Evolutionary conservation across 2,329 filamentous ascomycete genomes (phyloP).

Genomic region (Neoscytalidium dimidiatum): DNA sequence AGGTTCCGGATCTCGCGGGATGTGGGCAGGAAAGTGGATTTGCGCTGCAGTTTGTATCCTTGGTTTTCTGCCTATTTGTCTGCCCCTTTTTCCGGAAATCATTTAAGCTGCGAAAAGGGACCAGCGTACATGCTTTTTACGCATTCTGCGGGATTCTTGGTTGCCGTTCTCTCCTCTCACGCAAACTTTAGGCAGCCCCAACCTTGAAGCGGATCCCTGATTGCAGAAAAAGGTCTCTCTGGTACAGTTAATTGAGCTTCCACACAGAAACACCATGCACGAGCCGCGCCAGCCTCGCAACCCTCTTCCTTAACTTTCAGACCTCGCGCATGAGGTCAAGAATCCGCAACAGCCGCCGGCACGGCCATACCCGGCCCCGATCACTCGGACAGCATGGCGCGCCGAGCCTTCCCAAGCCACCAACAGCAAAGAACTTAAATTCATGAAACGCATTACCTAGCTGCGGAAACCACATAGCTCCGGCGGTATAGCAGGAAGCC

Average conservation of each 20-base stretch:
- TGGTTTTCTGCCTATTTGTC: too few relatives aligned
- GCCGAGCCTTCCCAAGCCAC: neutral
- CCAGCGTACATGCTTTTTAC: too few relatives aligned
- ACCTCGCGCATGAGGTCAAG: neutral
- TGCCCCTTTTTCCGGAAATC: too few relatives aligned
- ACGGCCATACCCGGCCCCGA: neutral
- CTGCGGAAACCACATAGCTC: too few relatives aligned
- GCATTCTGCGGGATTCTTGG: too few relatives aligned
- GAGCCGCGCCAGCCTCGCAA: neutral
- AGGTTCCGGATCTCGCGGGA: too few relatives aligned
- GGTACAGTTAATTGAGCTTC: neutral
- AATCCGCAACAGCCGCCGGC: neutral
- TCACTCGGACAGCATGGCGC: neutral
- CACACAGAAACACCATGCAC: neutral
- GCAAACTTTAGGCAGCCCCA: neutral
- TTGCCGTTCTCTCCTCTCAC: too few relatives aligned
- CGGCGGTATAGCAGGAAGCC: neutral
- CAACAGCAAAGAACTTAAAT: neutral
- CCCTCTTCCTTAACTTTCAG: neutral
- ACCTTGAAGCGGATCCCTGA: neutral
- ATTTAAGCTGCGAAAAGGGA: too few relatives aligned
- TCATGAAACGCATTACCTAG: neutral
- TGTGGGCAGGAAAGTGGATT: too few relatives aligned
- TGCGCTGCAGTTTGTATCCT: too few relatives aligned
- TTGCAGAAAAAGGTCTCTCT: neutral